These are phyloP conservation scores for Lactarius pseudohatsudake DNA, from an alignment of 768 basidiomycete genomes.

Conservation along the genomic window DNA sequence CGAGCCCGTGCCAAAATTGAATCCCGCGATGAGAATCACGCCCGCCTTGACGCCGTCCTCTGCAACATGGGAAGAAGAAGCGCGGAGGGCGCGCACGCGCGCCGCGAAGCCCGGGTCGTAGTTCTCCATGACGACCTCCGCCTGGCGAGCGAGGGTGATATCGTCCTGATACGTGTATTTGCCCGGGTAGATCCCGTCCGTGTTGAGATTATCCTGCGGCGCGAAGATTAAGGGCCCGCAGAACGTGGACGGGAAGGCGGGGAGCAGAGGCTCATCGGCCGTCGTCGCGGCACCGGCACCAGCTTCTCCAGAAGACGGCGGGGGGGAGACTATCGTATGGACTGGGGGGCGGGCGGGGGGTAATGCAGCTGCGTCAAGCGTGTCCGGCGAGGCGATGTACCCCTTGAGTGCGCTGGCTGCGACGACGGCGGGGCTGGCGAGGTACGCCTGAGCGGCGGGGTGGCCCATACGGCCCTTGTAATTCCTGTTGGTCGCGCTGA, in stretches of 20 bases:
- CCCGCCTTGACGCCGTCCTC: conserved; percentile 47
- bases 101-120: conserved; percentile 88
- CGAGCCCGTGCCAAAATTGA: conserved; percentile 98
- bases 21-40: conserved; percentile 84
- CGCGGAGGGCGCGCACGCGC: conserved; percentile 56
- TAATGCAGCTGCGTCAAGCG: conserved; percentile 52
- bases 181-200: conserved; percentile 97
- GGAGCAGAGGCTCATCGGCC: conserved; percentile 61
- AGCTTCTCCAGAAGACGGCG: conserved; percentile 27
- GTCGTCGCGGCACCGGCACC: conserved; percentile 19
- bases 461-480: conserved; percentile 99
- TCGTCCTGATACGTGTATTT: conserved; percentile 99
- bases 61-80: conserved; percentile 23
- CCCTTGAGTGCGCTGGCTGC: conserved; percentile 94
- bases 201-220: conserved; percentile 97
- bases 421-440: conserved; percentile 95
- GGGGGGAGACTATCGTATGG: conserved; percentile 49
- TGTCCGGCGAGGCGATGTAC: conserved; percentile 81
- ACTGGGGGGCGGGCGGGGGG: conserved; percentile 54
- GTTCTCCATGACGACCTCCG: conserved; percentile 98
- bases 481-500: conserved; percentile 97
- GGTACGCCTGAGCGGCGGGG: conserved; percentile 92
- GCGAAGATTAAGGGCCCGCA: conserved; percentile 85
- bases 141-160: conserved; percentile 92
- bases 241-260: conserved; percentile 83